Evolutionary conservation across 1,284 basidiomycete species (phyloP), one percentile per base, ranked within the genome.

Genomic region (Rhodotorula sp.): DNA sequence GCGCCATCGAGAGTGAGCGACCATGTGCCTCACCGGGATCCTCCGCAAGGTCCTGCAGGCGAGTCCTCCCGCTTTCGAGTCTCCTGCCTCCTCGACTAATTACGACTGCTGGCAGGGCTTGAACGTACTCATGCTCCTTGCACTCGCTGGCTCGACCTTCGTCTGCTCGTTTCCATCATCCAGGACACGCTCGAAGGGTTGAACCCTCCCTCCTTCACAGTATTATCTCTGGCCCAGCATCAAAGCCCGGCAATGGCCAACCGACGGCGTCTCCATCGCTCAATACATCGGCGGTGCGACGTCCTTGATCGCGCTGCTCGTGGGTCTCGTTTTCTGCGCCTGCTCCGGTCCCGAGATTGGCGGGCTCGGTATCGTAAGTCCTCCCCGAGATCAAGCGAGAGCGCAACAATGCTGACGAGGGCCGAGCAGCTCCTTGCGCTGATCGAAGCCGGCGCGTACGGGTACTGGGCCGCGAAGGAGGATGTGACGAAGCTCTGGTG

Each of bases 371-470:
- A 30, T 64, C 19, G 36, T 59, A 27, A n/a, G 27, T 51, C n/a
- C n/a, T 46, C 17, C 27, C 29, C n/a, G 47, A 58, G 36, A 7
- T 58, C 22, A 20, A 36, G 4, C 17, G 7, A 9, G 1, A 15
- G 39, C 24, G 9, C 29, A 15, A 8, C 27, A 17, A 24, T 32
- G 9, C 47, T 51, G 13, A 19, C 22, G 15, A n/a, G 6, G 8
- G 32, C 32, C 27, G 30, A 24, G 19, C 46, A 64, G 62, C 29
- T 64, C n/a, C 20, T 52, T 20, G 36, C 48, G 8, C 20, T 68
- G 47, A 19, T 64, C 20, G 53, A 68, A n/a, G 49, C 29, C 15
- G 24, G 47, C 13, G 49, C 47, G 19, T 68, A 68, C 53, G 20
- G 15, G 4, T 27, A 55, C 20, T 64, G 57, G 62, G 10, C 29